A percentile compares a stretch with the other conserved stretches of the same genome.
Evolutionary conservation across 768 basidiomycete genomes (phyloP).

Genomic region (Cystofilobasidium bisporidii): DNA sequence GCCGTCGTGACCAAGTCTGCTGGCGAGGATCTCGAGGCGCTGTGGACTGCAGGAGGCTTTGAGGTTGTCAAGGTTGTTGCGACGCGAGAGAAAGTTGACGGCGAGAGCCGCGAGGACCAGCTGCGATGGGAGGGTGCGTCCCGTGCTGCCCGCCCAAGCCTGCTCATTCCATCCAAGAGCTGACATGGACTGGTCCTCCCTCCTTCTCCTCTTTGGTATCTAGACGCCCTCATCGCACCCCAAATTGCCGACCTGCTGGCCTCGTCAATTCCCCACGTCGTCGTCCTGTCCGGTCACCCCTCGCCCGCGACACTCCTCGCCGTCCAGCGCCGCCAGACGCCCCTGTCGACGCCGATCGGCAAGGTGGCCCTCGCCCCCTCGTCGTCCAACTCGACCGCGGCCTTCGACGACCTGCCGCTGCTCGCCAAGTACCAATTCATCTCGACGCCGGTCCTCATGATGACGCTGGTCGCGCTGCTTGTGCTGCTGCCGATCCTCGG

Average conservation of each 20-base stretch:
- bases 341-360: slow-evolving; percentile 48
- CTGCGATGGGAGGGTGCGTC: slow-evolving; percentile 12
- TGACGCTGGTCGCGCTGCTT: slow-evolving; percentile 11
- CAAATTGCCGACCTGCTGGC: slow-evolving; percentile 40
- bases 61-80: slow-evolving; percentile 10
- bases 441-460: slow-evolving; percentile 22
- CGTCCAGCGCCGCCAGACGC: slow-evolving; percentile 63
- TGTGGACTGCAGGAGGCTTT: not conserved
- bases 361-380: slow-evolving; percentile 57
- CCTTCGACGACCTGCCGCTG: slow-evolving; percentile 16
- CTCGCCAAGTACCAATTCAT: slow-evolving; percentile 24
- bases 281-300: slow-evolving; percentile 53
- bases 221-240: slow-evolving; percentile 14
- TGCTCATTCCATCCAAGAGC: slow-evolving; percentile 20
- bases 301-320: slow-evolving; percentile 49
- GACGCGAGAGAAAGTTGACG: not conserved
- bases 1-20: not conserved
- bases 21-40: not conserved
- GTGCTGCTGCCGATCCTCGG: slow-evolving; percentile 19
- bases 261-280: slow-evolving; percentile 41
- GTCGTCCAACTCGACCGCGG: slow-evolving; percentile 41
- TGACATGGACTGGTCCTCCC: slow-evolving; percentile 46
- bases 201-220: slow-evolving; percentile 30
- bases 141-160: not conserved
- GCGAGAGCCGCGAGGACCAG: not conserved